Conservation (phyloP, 495 filamentous ascomycete species). For the Aspergillus leporis region DNA sequence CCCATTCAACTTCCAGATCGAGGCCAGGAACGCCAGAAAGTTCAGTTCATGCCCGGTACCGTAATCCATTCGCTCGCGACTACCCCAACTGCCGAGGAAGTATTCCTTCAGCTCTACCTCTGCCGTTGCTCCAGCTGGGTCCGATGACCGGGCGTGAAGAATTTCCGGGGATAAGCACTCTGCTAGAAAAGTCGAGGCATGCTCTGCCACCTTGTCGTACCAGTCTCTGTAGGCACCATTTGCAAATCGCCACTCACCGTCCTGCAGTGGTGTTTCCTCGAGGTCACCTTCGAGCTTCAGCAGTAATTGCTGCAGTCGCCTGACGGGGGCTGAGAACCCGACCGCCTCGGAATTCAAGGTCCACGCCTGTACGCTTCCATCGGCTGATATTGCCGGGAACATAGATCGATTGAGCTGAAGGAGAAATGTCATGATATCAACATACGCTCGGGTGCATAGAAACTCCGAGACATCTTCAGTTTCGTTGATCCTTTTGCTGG, state of each 20-base stretch:
- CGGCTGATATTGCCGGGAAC: constrained; percentile 61
- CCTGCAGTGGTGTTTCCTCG: constrained; percentile 77
- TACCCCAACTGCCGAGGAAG: constrained; percentile 85
- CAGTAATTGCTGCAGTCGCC: constrained; percentile 62
- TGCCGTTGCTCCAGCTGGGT: constrained; percentile 36
- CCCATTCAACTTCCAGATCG: constrained; percentile 84
- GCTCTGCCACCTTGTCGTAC: constrained; percentile 65
- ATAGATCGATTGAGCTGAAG: constrained; percentile 87
- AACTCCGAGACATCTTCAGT: constrained; percentile 76
- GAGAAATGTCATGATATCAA: constrained; percentile 81
- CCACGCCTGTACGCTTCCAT: constrained; percentile 53
- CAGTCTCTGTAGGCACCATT: constrained; percentile 87
- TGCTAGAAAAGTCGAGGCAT: constrained; percentile 57
- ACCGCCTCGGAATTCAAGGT: constrained; percentile 48
- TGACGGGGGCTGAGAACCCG: constrained; percentile 60
- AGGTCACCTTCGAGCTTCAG: constrained; percentile 63
- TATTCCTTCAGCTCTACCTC: constrained; percentile 74
- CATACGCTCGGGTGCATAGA: constrained; percentile 75
- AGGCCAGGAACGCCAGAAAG: constrained; percentile 87
- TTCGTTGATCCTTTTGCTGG: constrained; percentile 76
- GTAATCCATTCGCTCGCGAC: constrained; percentile 86
- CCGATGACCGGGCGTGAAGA: constrained; percentile 37
- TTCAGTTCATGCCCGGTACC: constrained; percentile 95
- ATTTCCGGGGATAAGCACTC: constrained; percentile 58
- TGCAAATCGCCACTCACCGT: constrained; percentile 84